Base-by-base conservation (phyloP, 345 rosid genomes). In the Euphorbia pulcherrima region DNA sequence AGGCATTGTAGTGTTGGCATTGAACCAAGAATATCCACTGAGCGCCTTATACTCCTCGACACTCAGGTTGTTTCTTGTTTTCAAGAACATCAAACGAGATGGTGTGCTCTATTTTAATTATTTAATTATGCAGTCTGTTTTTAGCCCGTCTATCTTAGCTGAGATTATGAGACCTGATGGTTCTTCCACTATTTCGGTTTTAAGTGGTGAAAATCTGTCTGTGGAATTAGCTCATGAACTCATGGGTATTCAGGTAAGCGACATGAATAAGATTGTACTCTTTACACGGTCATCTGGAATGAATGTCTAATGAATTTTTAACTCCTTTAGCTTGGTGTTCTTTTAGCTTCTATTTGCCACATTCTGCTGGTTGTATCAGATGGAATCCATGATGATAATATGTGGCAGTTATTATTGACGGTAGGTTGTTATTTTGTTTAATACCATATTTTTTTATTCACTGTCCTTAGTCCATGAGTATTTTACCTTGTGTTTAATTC, bases 171-270 rank as follows among this genome's bases (percentile, higher is more conserved):
- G 88, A 75, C 94, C 87, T 61, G 97, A 90, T 78, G 83, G 92
- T 54, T 84, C 89, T 30, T 86, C 92, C 68, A 85, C 85, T 0
- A 59, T 90, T 64, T 75, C 92, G 21, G 86, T 88, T 68, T 80
- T 88, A 75, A 80, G 83, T 64, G 84, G 83, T 58, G 97, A 88
- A 73, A 67, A 89, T 70, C 64, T 88, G 30, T 84, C 94, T 26
- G 86, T 92, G 35, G 97, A 90, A 77, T 81, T 90, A 82, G 92
- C 94, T 75, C 90, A 88, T 78, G 92, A 90, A 70, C 73, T 90
- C 56, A 85, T 84, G 92, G 77, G 78, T 46, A 86, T 88, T 65
- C 97, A 90, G 97, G 97, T 90, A 80, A 65, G 69, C 53, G 41
- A 46, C 51, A 28, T 53, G 24, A 64, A 24, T 39, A 24, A 30